Evolutionary conservation across 164 flowering plant genomes (phyloP).

Genomic region (Chimonanthus salicifolius): DNA sequence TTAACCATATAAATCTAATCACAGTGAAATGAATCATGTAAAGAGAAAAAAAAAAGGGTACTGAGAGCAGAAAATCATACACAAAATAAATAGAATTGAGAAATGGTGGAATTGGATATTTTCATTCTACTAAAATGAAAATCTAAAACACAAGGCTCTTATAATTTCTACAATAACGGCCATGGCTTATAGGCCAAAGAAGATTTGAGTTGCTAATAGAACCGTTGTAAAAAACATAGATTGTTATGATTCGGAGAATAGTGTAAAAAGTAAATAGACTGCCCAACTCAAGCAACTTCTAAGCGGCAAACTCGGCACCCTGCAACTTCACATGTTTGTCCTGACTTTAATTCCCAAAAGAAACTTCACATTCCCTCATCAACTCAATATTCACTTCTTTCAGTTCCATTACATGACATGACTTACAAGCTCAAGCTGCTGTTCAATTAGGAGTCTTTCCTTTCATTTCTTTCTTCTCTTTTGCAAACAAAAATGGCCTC

Average conservation of each 20-base stretch:
- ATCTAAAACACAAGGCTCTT: not conserved
- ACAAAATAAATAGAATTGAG: not conserved
- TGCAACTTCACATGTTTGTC: not conserved
- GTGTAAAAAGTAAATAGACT: not conserved
- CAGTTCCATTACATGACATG: not conserved
- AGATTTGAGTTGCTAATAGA: too few species aligned
- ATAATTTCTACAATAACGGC: not conserved
- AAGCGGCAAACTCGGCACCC: not conserved
- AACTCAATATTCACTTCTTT: too few species aligned
- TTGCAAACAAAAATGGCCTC: conserved; percentile 13
- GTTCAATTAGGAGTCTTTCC: not conserved
- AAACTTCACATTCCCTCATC: not conserved
- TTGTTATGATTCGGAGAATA: not conserved
- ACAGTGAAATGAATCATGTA: too few species aligned
- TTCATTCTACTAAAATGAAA: not conserved
- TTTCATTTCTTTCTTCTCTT: not conserved
- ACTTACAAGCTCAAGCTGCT: conserved; percentile 4
- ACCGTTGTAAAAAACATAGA: not conserved
- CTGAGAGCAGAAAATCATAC: not conserved
- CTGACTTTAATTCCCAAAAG: not conserved
- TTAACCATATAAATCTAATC: too few species aligned
- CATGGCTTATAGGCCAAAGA: not conserved
- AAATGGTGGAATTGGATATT: not conserved
- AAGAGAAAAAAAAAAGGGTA: too few species aligned
- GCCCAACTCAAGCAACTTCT: not conserved